Percentiles rank a stretch among this genome's conserved stretches.
Evolutionary conservation across 306 rosid species (phyloP).

Genomic region (Cyamopsis tetragonoloba): DNA sequence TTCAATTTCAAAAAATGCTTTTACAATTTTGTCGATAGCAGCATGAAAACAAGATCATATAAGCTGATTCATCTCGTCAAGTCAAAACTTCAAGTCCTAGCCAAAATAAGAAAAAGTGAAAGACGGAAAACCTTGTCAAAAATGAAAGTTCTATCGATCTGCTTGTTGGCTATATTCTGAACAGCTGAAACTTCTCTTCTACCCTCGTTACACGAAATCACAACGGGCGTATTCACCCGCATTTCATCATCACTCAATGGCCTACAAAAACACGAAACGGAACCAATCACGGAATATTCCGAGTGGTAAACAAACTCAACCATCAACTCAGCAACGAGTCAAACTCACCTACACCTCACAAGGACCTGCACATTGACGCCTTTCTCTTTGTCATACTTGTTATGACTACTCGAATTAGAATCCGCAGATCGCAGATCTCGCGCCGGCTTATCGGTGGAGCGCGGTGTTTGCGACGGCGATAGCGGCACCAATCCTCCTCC

Average conservation of each 20-base stretch:
- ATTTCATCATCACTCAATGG: constrained; percentile 91
- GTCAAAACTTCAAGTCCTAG: too few relatives aligned
- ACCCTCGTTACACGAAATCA: constrained; percentile 78
- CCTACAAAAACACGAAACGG: constrained; percentile 43
- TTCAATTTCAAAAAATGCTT: background rate
- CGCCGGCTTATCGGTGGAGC: constrained; percentile 70
- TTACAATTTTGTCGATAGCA: background rate
- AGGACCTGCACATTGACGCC: constrained; percentile 99
- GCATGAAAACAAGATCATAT: background rate
- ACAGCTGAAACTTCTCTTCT: constrained; percentile 83
- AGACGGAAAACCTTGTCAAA: constrained; percentile 72
- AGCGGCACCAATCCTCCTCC: constrained; percentile 79
- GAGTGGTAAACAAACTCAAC: constrained; percentile 13
- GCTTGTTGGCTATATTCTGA: constrained; percentile 96
- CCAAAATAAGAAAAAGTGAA: background rate
- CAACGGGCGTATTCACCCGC: constrained; percentile 87
- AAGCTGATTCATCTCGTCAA: background rate
- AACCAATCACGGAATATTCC: constrained; percentile 16
- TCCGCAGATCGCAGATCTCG: constrained; percentile 99
- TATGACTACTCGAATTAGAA: constrained; percentile 62
- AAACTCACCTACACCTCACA: constrained; percentile 92
- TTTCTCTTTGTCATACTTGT: constrained; percentile 77
- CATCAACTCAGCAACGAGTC: constrained; percentile 20
- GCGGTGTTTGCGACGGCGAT: constrained; percentile 93
- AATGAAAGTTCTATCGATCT: constrained; percentile 89